Evolutionary conservation across 805 yeast species (phyloP), one percentile per base, ranked within the genome.

Genomic region (Schwanniomyces polymorphus): DNA sequence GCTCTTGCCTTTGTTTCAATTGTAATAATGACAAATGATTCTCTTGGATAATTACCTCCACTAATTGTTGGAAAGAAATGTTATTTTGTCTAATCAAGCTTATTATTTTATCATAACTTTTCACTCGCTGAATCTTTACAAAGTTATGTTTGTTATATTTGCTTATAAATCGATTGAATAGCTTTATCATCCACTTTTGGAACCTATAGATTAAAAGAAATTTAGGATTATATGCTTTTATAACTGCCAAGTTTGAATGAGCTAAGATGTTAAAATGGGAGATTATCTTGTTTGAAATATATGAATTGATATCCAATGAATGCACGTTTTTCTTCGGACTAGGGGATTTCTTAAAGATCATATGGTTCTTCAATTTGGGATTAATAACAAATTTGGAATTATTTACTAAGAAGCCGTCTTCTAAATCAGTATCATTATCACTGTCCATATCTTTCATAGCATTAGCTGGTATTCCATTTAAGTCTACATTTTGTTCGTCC

Each of bases 111-210:
- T 55, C 53, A 49, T 60, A 67, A 23, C 34, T 44, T 21, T 47
- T 52, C 34, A 65, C 61, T 7, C 54, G 54, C 27, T 54, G 53
- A 18, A 58, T 47, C 12, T 56, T 50, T 16, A 50, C 44, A 27
- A 56, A 48, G 25, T 41, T 34, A 26, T 44, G 39, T 37, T 40
- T 44, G 49, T 68, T 69, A 47, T 63, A 71, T 40, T 60, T 58
- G 34, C 51, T 50, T 5, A 68, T 52, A 51, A 70, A 73, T 21
- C 56, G 42, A 51, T 70, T 71, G 54, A 72, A 72, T 44, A 73
- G 53, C 33, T 70, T 52, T 11, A 65, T 42, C 9, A 62, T 56
- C 78, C 78, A 73, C 38, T 43, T 33, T 47, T 71, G 72, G 49
- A 69, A 70, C 33, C 56, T 60, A 26, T 52, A 55, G 2, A 56